Evolutionary conservation across 805 yeast genomes (phyloP).

Genomic region (Zygotorulaspora sp.): DNA sequence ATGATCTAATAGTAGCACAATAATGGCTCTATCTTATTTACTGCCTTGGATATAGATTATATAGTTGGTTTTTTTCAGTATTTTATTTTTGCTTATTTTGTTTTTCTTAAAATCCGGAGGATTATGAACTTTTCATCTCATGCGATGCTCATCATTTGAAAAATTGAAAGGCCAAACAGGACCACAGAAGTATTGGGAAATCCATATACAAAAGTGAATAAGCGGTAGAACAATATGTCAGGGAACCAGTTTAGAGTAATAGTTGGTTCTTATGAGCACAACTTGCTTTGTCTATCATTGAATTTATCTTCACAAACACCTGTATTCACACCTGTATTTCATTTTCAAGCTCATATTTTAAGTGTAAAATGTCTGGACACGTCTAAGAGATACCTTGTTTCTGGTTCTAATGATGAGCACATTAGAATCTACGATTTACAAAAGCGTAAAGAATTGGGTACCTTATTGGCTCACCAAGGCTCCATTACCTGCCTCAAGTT

Average conservation of each 20-base stretch:
- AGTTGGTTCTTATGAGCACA: conserved; percentile 96
- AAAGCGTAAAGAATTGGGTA: conserved; percentile 89
- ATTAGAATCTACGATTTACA: conserved; percentile 91
- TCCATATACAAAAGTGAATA: too few species aligned
- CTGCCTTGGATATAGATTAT: not conserved
- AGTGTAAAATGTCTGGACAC: conserved; percentile 82
- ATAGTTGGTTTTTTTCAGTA: not conserved
- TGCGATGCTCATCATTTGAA: too few species aligned
- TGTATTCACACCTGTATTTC: conserved; percentile 88
- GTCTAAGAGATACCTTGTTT: conserved; percentile 78
- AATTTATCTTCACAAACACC: conserved; percentile 51
- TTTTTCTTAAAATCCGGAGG: too few species aligned
- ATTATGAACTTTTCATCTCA: not conserved
- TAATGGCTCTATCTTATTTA: not conserved
- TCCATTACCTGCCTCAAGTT: conserved; percentile 75
- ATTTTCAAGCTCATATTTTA: conserved; percentile 89
- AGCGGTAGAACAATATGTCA: conserved; percentile 14
- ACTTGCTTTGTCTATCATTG: conserved; percentile 75
- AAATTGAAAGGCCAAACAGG: too few species aligned
- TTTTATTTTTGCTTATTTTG: too few species aligned
- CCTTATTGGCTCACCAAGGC: conserved; percentile 83
- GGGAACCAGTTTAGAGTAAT: conserved; percentile 63
- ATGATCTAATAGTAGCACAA: conserved; percentile 10
- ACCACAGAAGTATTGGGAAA: conserved; percentile 7
- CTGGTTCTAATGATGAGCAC: conserved; percentile 95